A percentile compares a stretch with the other conserved stretches of the same genome.
These are phyloP conservation scores for Lobulomyces angularis DNA, from an alignment of 192 early-diverging fungal species.

Conservation along the genomic window DNA sequence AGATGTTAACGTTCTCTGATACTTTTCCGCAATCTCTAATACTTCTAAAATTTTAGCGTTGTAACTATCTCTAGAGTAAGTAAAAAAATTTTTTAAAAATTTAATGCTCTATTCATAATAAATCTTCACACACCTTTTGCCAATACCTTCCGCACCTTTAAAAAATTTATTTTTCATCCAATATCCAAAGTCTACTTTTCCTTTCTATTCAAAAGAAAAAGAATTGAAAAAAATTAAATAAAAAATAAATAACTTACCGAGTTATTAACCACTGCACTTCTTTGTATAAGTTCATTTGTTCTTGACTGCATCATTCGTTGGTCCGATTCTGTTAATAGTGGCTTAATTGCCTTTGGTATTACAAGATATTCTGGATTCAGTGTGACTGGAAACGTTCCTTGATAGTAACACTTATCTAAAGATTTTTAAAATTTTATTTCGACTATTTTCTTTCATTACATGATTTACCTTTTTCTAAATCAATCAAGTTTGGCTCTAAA, in stretches of 20 bases:
- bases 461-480: no score
- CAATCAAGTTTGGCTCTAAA: conserved; percentile 16
- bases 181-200: conserved; percentile 38
- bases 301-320: conserved; percentile 35
- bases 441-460: no score
- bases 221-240: background rate
- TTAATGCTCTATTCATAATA: background rate
- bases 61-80: conserved; percentile 19
- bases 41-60: conserved; percentile 27
- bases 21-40: conserved; percentile 17
- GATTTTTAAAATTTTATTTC: conserved; percentile 18
- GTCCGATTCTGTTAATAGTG: conserved; percentile 31
- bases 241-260: conserved; percentile 10
- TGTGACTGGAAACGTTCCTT: background rate
- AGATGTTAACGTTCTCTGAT: conserved; percentile 25
- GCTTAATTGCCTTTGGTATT: conserved; percentile 17
- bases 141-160: conserved; percentile 31
- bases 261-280: conserved; percentile 13
- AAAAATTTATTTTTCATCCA: conserved; percentile 40
- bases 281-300: conserved; percentile 33
- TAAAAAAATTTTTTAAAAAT: background rate
- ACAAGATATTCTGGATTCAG: background rate
- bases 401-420: conserved; percentile 13
- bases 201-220: conserved; percentile 12
- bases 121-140: conserved; percentile 25